Percentiles rank a stretch among this genome's conserved stretches.
Evolutionary conservation across 495 filamentous ascomycete species (phyloP).

Genomic region (Tuber calosporum): DNA sequence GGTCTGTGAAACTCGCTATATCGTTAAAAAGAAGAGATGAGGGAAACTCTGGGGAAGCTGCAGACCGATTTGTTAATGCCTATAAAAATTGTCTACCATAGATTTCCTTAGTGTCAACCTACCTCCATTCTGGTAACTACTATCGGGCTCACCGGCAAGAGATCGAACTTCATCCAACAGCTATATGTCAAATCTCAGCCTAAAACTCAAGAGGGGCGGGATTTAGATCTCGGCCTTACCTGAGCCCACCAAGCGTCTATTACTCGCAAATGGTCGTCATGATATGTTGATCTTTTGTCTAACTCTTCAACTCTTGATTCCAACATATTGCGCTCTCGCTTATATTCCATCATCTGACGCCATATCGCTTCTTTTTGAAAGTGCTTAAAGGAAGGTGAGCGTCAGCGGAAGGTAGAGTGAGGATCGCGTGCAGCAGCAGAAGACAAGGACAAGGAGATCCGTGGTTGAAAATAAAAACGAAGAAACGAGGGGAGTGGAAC

Average conservation of each 20-base stretch:
- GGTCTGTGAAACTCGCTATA: constrained; percentile 65
- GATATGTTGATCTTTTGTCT: constrained; percentile 63
- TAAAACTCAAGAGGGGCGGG: constrained; percentile 31
- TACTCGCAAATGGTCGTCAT: constrained; percentile 84
- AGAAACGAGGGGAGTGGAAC: constrained; percentile 9
- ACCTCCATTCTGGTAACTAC: constrained; percentile 52
- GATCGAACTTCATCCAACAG: constrained; percentile 79
- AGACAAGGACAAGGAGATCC: background rate
- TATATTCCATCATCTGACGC: constrained; percentile 95
- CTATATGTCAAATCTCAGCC: constrained; percentile 49
- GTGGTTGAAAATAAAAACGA: background rate
- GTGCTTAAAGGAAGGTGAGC: constrained; percentile 51
- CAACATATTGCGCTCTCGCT: constrained; percentile 71
- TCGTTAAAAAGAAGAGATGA: constrained; percentile 60
- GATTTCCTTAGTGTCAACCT: constrained; percentile 23
- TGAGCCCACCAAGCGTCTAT: constrained; percentile 89
- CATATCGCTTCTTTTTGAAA: constrained; percentile 97
- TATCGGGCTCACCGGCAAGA: constrained; percentile 51
- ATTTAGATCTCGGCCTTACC: constrained; percentile 49
- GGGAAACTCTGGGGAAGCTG: constrained; percentile 49
- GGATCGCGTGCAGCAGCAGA: background rate
- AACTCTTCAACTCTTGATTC: constrained; percentile 70
- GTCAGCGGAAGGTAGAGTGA: constrained; percentile 15
- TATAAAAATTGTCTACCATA: background rate
- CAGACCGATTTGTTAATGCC: constrained; percentile 4